Evolutionary conservation across 2,329 filamentous ascomycete species (phyloP), one percentile per base, ranked within the genome.

Genomic region (Ophiostoma australiae): DNA sequence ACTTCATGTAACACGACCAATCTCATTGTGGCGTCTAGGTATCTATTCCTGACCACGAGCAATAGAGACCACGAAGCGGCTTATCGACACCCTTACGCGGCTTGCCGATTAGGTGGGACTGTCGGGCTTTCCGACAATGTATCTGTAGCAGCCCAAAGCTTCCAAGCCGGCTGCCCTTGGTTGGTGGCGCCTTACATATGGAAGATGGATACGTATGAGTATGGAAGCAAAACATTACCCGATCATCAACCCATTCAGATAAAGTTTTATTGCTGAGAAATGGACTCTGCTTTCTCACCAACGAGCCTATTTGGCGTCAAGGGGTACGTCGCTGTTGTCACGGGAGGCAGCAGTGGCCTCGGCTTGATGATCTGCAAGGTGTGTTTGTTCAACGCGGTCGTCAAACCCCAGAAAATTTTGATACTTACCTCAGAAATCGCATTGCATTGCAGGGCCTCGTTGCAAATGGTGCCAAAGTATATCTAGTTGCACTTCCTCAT

Each of bases 381-480:
- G 23, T 1, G 61, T 20, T 44, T 27, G 27, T 67, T 17, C 27
- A 17, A 17, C 1, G 58, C 15, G 17, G 13, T 7, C 11, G 6
- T 33, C 4, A 13, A 7, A 5, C 11, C 15, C 23, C 3, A 10
- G 7, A 17, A 8, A 5, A 27, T 6, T 7, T 4, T 33, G 13
- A 63, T 33, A 33, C 58, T 63, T 17, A 63, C 27, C 17, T 41
- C 1, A 27, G 15, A n/a, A 11, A 37, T 31, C 27, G 27, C 27
- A 5, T 74, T 1, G 1, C 1, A 1, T 77, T 82, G 10, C 82
- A 79, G 67, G 76, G 78, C 33, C 76, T 79, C 13, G 86, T 90
- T 0, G 80, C 82, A 72, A 91, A 91, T 78, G 89, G 89, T 73
- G 86, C 86, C 72, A 90, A 86, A 73, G 90, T 92, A 6, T 92